Conservation (phyloP, 371 early-diverging fungal species). For the Actinomortierella ambigua region DNA sequence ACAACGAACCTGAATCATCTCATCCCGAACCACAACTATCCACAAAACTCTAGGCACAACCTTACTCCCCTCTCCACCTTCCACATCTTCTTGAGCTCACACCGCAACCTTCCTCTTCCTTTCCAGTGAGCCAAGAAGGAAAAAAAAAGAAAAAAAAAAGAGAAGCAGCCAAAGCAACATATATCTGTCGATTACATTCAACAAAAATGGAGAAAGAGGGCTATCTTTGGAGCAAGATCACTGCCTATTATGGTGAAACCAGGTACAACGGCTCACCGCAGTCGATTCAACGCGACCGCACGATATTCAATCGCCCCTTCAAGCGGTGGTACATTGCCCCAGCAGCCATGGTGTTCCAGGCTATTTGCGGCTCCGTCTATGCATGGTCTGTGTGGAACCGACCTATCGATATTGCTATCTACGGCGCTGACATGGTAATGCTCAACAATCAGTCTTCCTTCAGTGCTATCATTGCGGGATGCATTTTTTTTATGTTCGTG, state of each 20-base stretch:
- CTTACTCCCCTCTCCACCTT: neutral
- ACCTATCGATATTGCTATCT: constrained; percentile 61
- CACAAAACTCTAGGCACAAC: too few relatives aligned
- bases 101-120: too few relatives aligned
- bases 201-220: constrained; percentile 34
- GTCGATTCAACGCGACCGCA: constrained; percentile 28
- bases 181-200: neutral
- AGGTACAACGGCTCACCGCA: constrained; percentile 34
- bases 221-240: constrained; percentile 32
- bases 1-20: too few relatives aligned
- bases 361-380: constrained; percentile 74
- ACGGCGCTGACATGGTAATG: constrained; percentile 45
- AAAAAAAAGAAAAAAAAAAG: constrained; percentile 1
- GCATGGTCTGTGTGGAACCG: constrained; percentile 72
- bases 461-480: neutral
- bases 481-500: too few relatives aligned
- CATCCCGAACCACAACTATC: too few relatives aligned
- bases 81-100: too few relatives aligned
- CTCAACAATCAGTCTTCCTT: neutral
- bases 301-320: constrained; percentile 44
- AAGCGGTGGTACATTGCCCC: constrained; percentile 64
- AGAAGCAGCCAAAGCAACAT: too few relatives aligned
- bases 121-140: neutral
- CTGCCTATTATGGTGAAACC: constrained; percentile 41
- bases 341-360: constrained; percentile 66